A percentile compares a stretch with the other conserved stretches of the same genome.
Evolutionary conservation across 2,329 filamentous ascomycete genomes (phyloP).

Genomic region (Capronia americana): DNA sequence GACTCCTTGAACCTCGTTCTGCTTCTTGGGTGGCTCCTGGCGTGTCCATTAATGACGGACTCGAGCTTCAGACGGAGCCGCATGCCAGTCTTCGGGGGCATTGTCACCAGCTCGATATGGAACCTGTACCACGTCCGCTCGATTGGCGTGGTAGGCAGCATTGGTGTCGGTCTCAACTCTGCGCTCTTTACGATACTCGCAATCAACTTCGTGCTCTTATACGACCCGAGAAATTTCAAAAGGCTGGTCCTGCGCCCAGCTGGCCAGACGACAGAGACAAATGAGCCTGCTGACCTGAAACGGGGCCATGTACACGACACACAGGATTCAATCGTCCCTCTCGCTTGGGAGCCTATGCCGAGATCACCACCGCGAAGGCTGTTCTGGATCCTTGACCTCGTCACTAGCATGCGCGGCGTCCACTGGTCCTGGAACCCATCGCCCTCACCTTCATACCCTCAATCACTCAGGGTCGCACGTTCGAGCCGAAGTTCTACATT

Average conservation of each 20-base stretch:
- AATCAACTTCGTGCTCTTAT: constrained; percentile 13
- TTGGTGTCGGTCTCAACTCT: constrained; percentile 10
- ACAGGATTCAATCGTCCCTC: background rate
- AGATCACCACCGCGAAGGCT: background rate
- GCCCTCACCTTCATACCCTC: constrained; percentile 3
- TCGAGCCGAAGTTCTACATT: constrained; percentile 1
- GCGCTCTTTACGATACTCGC: constrained; percentile 4
- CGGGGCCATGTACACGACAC: too few relatives aligned
- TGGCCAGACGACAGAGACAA: background rate
- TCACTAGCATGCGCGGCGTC: constrained; percentile 7
- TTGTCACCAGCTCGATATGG: constrained; percentile 4
- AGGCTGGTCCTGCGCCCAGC: constrained; percentile 1
- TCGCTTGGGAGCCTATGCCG: constrained; percentile 13
- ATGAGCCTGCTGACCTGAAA: background rate
- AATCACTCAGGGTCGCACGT: background rate
- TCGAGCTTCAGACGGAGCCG: background rate
- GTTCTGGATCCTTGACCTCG: constrained; percentile 8
- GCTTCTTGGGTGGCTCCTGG: constrained; percentile 9
- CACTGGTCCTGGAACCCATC: constrained; percentile 15
- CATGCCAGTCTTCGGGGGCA: constrained; percentile 6
- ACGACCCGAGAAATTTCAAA: constrained; percentile 7
- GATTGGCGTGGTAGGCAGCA: constrained; percentile 11
- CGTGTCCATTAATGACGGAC: constrained; percentile 2
- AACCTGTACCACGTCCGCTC: constrained; percentile 11
- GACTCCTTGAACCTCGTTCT: constrained; percentile 14